Percentiles rank a stretch among this genome's conserved stretches.
Evolutionary conservation across 176 grass and related monocot species (phyloP).

Genomic region (barley (Hordeum vulgare)): DNA sequence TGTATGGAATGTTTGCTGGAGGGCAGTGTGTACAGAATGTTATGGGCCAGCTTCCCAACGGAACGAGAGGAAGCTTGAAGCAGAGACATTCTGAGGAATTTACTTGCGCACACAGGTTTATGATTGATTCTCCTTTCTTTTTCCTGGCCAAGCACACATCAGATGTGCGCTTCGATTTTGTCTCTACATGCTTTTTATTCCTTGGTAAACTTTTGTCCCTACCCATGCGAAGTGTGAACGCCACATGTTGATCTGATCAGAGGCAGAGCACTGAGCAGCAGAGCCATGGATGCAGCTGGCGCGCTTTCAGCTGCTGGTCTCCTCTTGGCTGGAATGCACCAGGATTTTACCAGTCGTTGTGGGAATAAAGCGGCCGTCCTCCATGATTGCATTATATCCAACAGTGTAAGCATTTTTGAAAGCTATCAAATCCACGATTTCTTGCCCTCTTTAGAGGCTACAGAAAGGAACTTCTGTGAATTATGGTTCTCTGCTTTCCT

Average conservation of each 20-base stretch:
- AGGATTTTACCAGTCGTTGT: neutral
- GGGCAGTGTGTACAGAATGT: conserved; percentile 11
- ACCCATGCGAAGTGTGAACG: conserved; percentile 33
- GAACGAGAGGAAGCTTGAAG: conserved; percentile 2
- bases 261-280: conserved; percentile 13
- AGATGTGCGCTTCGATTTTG: neutral
- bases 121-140: neutral
- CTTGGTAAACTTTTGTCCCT: conserved; percentile 25
- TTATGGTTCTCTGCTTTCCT: neutral
- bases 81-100: conserved; percentile 12
- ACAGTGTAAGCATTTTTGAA: neutral
- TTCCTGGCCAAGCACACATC: conserved; percentile 13
- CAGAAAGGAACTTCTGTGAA: neutral
- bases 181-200: neutral
- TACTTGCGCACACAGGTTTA: neutral
- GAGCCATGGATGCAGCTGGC: conserved; percentile 24
- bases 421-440: neutral
- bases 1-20: conserved; percentile 2
- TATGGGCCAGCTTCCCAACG: neutral
- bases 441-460: conserved; percentile 26
- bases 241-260: conserved; percentile 16
- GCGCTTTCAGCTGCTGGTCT: conserved; percentile 19
- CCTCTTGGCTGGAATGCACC: conserved; percentile 42
- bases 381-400: conserved; percentile 24
- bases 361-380: conserved; percentile 29